A percentile compares a stretch with the other conserved stretches of the same genome.
These are phyloP conservation scores for Truncatella angustata DNA, from an alignment of 2,329 filamentous ascomycete species.

Conservation along the genomic window DNA sequence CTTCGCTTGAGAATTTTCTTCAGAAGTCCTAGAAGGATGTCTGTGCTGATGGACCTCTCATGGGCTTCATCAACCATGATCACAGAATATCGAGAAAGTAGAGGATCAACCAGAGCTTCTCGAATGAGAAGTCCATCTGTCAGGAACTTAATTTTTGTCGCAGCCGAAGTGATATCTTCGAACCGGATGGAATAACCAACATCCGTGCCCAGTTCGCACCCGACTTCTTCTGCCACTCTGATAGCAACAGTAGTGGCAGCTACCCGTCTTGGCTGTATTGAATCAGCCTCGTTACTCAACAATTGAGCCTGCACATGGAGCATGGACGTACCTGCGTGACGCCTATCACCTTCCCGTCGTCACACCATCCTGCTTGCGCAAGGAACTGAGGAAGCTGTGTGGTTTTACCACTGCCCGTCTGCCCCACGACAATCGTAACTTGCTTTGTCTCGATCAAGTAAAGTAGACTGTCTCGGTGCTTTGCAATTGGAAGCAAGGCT, in stretches of 20 bases:
- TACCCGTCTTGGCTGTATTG: constrained; percentile 73
- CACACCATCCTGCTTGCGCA: constrained; percentile 84
- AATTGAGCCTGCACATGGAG: background rate
- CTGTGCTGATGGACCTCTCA: constrained; percentile 88
- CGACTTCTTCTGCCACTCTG: constrained; percentile 85
- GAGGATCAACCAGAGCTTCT: constrained; percentile 88
- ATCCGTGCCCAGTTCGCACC: constrained; percentile 82
- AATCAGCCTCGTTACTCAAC: constrained; percentile 13
- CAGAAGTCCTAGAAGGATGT: constrained; percentile 82
- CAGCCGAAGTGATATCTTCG: constrained; percentile 84
- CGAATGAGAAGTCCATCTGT: constrained; percentile 90
- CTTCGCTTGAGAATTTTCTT: constrained; percentile 86
- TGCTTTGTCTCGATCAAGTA: constrained; percentile 83
- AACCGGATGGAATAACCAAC: constrained; percentile 91
- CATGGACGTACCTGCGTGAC: constrained; percentile 72
- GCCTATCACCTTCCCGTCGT: constrained; percentile 77
- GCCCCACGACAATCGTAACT: constrained; percentile 86
- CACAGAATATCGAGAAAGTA: constrained; percentile 87
- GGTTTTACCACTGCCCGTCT: constrained; percentile 93
- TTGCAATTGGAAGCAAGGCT: constrained; percentile 80
- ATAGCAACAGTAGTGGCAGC: constrained; percentile 87
- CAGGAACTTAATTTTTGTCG: constrained; percentile 89
- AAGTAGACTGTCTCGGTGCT: constrained; percentile 74
- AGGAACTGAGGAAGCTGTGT: constrained; percentile 94
- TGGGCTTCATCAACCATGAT: constrained; percentile 99